phyloP scores from a whole-genome alignment of 371 early-diverging fungal species.

The Capniomyces stellatus region DNA sequence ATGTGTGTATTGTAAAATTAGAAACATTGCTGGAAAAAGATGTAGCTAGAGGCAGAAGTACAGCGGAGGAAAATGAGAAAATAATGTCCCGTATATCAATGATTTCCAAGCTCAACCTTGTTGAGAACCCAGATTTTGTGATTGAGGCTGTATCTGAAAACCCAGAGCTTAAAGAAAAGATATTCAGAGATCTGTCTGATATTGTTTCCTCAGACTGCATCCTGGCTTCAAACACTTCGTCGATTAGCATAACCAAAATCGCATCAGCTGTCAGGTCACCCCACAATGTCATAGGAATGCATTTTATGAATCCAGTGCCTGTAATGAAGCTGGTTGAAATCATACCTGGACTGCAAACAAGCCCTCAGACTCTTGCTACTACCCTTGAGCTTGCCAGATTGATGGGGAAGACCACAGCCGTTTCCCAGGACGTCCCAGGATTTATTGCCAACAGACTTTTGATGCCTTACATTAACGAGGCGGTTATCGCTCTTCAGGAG shows the following conservation, averaged over 20 bases:
- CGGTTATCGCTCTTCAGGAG: conserved; percentile 70
- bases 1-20: conserved; percentile 11
- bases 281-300: conserved; percentile 80
- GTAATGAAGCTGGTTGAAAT: conserved; percentile 96
- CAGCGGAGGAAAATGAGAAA: conserved; percentile 50
- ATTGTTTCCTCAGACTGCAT: conserved; percentile 55
- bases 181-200: conserved; percentile 62
- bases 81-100: conserved; percentile 39
- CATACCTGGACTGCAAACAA: conserved; percentile 84
- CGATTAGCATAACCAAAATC: conserved; percentile 90
- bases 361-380: conserved; percentile 37
- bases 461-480: conserved; percentile 99
- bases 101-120: conserved; percentile 22
- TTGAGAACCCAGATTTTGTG: conserved; percentile 54
- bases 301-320: conserved; percentile 91
- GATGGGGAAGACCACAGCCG: conserved; percentile 89
- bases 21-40: conserved; percentile 80
- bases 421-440: conserved; percentile 80
- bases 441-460: conserved; percentile 92
- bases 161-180: conserved; percentile 58
- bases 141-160: conserved; percentile 95
- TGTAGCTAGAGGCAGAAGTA: conserved; percentile 65
- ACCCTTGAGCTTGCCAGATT: conserved; percentile 57
- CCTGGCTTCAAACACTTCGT: conserved; percentile 88
- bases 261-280: conserved; percentile 68